A percentile compares a stretch with the other conserved stretches of the same genome.
Conservation (phyloP, 1,284 basidiomycete species). For the Ganoderma lingzhi region DNA sequence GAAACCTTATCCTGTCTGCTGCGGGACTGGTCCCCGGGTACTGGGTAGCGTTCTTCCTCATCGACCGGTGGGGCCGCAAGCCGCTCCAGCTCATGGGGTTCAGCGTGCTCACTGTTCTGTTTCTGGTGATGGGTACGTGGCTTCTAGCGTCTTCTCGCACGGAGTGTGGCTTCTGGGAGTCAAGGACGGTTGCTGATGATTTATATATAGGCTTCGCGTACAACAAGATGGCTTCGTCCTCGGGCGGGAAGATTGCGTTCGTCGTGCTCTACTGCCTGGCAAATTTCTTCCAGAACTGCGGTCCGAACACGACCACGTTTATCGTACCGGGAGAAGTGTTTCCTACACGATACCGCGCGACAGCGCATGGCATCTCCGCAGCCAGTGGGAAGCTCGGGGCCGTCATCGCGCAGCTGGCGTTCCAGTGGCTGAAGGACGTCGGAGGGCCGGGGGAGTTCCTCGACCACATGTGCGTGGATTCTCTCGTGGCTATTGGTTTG, state of each 20-base stretch:
- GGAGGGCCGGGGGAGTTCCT: slow-evolving; percentile 68
- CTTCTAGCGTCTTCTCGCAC: neutral
- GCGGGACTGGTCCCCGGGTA: slow-evolving; percentile 82
- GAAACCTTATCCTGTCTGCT: slow-evolving; percentile 74
- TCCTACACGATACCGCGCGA: slow-evolving; percentile 88
- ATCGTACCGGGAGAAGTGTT: slow-evolving; percentile 86
- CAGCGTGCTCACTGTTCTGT: slow-evolving; percentile 69
- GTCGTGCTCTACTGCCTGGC: slow-evolving; percentile 82
- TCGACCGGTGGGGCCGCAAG: slow-evolving; percentile 79
- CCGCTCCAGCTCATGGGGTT: slow-evolving; percentile 86
- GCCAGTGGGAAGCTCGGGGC: slow-evolving; percentile 87
- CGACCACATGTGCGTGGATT: slow-evolving; percentile 62
- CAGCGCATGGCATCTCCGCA: slow-evolving; percentile 87
- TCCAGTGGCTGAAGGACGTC: slow-evolving; percentile 74
- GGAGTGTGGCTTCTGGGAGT: neutral
- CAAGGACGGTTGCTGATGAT: neutral
- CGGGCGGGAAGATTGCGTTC: slow-evolving; percentile 66
- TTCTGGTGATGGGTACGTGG: slow-evolving; percentile 63
- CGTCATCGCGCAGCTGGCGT: slow-evolving; percentile 84
- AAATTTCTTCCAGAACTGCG: slow-evolving; percentile 81
- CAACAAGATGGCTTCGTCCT: slow-evolving; percentile 66
- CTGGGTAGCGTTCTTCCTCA: slow-evolving; percentile 73
- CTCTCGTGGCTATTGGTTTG: neutral
- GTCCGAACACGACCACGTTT: slow-evolving; percentile 86
- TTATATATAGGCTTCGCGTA: slow-evolving; percentile 69